phyloP scores from a whole-genome alignment of 768 basidiomycete species.

The Neoboletus brunneissimus region DNA sequence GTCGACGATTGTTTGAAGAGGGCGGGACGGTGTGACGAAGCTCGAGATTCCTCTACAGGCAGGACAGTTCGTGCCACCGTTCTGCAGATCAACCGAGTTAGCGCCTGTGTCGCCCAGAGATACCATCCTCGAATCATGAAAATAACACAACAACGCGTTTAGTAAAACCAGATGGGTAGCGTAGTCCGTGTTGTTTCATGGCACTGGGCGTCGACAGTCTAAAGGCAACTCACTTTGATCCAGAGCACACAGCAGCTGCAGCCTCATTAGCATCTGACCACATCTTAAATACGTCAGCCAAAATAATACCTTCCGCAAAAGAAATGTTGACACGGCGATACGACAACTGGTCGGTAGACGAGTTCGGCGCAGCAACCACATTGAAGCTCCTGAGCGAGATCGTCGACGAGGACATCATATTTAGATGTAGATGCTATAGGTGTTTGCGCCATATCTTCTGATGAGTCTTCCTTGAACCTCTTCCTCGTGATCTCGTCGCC shows the following conservation, averaged over 20 bases:
- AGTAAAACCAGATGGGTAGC: not conserved
- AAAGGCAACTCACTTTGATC: slow-evolving; percentile 65
- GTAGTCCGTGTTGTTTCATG: not conserved
- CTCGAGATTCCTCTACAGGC: slow-evolving; percentile 73
- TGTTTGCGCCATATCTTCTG: slow-evolving; percentile 17
- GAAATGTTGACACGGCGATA: slow-evolving; percentile 85
- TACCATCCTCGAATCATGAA: not conserved
- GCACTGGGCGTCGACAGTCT: not conserved
- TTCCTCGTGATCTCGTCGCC: slow-evolving; percentile 53
- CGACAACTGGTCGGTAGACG: slow-evolving; percentile 78
- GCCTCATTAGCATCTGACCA: slow-evolving; percentile 42
- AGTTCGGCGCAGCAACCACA: slow-evolving; percentile 85
- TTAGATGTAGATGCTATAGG: slow-evolving; percentile 21
- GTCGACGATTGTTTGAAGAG: slow-evolving; percentile 71
- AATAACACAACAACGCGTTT: not conserved
- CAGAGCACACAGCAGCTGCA: slow-evolving; percentile 76
- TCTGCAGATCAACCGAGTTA: slow-evolving; percentile 43
- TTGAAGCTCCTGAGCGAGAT: slow-evolving; percentile 71
- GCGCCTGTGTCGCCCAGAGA: not conserved
- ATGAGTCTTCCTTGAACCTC: slow-evolving; percentile 52
- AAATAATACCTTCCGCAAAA: slow-evolving; percentile 78
- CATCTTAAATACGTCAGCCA: not conserved
- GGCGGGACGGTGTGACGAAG: slow-evolving; percentile 67
- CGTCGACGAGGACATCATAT: slow-evolving; percentile 46
- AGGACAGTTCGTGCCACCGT: slow-evolving; percentile 82